Evolutionary conservation across 768 basidiomycete genomes (phyloP), one percentile per base, ranked within the genome.

Genomic region (Trametes coccinea): DNA sequence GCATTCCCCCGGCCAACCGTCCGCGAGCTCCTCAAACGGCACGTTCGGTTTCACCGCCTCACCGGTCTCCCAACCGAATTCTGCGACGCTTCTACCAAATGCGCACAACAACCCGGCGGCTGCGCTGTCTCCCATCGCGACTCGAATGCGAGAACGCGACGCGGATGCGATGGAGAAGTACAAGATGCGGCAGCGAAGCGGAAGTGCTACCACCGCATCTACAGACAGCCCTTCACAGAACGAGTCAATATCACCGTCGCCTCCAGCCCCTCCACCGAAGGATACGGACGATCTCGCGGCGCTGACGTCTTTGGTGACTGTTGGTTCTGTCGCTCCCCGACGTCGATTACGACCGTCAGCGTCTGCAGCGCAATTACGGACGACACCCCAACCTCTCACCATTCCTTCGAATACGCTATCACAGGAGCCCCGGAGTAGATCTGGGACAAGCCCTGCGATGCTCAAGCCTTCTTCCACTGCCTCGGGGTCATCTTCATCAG

Each of bases 81-180:
- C 57, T 73, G 53, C 76, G 76, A 5, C 73, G 5, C 64, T 67
- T 41, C 33, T 68, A 7, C 62, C 67, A 73, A 57, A 73, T 69
- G 29, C 55, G 37, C 55, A 72, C 71, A 27, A 61, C 39, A 75
- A 73, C 68, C 66, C 77, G 29, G 71, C 77, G 17, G 80, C 82
- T 45, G 84, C 84, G 27, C 72, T 93, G 56, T 90, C 92, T 3
- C 92, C 91, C 2, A 83, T 94, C 59, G 89, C 87, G 31, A 88
- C 78, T 67, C 88, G 91, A 37, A 87, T 94, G 80, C 84, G 87
- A 66, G 89, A 92, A 74, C 82, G 86, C 59, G 92, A 94, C 70
- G 92, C 92, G 17, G 89, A 89, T 70, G 93, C 92, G 40, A 91
- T 90, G 80, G 91, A 92, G 72, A 90, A 92, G 69, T 94, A 92